phyloP scores from a whole-genome alignment of 169 alveolate species.

The Plasmodium yoelii region DNA sequence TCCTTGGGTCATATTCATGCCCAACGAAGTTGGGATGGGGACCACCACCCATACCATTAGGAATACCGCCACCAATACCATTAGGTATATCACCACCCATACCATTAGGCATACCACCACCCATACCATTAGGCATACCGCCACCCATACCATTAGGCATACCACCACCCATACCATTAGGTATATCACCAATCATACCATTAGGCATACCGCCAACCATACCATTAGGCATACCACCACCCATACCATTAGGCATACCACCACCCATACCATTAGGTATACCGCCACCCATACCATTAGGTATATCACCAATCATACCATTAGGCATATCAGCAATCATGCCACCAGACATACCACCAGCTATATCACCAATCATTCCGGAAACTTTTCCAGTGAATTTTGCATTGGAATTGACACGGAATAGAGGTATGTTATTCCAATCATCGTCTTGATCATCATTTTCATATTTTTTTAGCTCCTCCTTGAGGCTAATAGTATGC shows the following conservation, averaged over 20 bases:
- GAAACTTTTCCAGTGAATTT: neutral
- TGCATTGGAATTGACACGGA: neutral
- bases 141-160: neutral
- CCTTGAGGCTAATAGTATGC: constrained; percentile 30
- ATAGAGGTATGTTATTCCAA: constrained; percentile 47
- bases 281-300: neutral
- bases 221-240: too few relatives aligned
- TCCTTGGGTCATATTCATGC: neutral
- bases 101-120: too few relatives aligned
- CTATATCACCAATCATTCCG: neutral
- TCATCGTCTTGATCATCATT: constrained; percentile 14
- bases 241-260: neutral
- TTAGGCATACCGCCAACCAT: neutral
- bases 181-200: neutral
- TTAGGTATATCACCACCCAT: neutral
- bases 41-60: neutral
- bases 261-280: neutral
- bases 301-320: neutral
- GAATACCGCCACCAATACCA: neutral
- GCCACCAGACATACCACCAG: neutral
- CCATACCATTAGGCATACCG: neutral
- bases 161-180: neutral
- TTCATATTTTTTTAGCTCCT: constrained; percentile 35
- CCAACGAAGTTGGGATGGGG: neutral
- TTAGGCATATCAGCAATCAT: too few relatives aligned